phyloP scores from a whole-genome alignment of 2,329 filamentous ascomycete genomes.

The Hypoxylon sp. region DNA sequence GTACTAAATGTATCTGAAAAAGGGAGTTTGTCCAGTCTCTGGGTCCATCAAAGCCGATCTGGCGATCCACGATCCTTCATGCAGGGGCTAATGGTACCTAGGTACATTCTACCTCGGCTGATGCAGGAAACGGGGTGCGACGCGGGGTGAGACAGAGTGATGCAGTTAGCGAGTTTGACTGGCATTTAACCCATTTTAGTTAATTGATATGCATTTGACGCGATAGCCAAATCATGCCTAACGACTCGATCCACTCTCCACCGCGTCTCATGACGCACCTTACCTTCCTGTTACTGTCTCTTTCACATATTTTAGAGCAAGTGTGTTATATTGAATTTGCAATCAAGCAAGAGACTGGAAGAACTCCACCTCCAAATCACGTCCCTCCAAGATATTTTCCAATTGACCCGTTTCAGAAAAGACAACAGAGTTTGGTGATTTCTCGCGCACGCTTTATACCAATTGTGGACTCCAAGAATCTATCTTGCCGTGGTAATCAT shows the following conservation, averaged over 20 bases:
- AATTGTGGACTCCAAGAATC: not conserved
- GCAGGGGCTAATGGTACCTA: slow-evolving; percentile 17
- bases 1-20: not conserved
- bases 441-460: not conserved
- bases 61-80: slow-evolving; percentile 2
- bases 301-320: not conserved
- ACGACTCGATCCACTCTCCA: slow-evolving; percentile 21
- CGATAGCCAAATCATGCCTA: slow-evolving; percentile 36
- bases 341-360: not conserved
- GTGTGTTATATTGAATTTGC: not conserved
- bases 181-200: slow-evolving; percentile 7
- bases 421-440: not conserved
- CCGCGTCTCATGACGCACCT: slow-evolving; percentile 31
- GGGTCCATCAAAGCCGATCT: slow-evolving; percentile 33
- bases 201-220: slow-evolving; percentile 53
- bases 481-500: slow-evolving; percentile 38
- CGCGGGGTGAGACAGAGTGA: slow-evolving; percentile 23
- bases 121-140: slow-evolving; percentile 21
- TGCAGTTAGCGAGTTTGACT: slow-evolving; percentile 36
- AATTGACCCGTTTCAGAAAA: not conserved
- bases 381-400: not conserved
- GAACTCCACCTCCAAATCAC: not conserved
- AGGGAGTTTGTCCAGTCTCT: slow-evolving; percentile 11
- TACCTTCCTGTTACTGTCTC: slow-evolving; percentile 4
- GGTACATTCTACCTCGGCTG: slow-evolving; percentile 31